Conservation (phyloP, 768 basidiomycete species). For the Trametes elegans region DNA sequence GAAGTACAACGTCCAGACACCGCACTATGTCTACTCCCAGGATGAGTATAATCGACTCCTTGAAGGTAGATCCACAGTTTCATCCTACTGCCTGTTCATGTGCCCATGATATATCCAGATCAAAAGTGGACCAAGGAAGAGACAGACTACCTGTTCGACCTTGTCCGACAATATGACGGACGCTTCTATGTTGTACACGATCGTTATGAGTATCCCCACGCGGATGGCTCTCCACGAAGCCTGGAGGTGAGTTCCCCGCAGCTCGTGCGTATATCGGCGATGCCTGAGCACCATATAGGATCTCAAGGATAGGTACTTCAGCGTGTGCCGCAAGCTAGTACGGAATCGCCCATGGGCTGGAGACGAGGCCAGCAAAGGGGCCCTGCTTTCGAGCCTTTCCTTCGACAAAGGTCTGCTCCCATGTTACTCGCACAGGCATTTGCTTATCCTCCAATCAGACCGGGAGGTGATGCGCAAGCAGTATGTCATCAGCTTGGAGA, state of each 20-base stretch:
- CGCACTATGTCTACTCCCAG: slow-evolving; percentile 69
- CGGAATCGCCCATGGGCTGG: slow-evolving; percentile 82
- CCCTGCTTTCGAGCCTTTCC: slow-evolving; percentile 65
- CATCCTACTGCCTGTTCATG: neutral
- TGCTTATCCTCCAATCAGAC: slow-evolving; percentile 41
- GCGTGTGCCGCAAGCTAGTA: slow-evolving; percentile 84
- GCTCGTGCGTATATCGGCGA: neutral
- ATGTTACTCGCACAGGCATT: neutral
- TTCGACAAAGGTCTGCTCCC: slow-evolving; percentile 81
- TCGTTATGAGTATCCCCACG: slow-evolving; percentile 76
- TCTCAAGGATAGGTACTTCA: slow-evolving; percentile 91
- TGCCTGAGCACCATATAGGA: slow-evolving; percentile 49
- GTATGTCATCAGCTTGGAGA: slow-evolving; percentile 84
- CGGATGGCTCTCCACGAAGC: slow-evolving; percentile 42
- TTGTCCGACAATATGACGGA: slow-evolving; percentile 79
- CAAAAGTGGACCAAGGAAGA: slow-evolving; percentile 89
- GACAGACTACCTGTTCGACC: slow-evolving; percentile 85
- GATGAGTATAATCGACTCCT: slow-evolving; percentile 86
- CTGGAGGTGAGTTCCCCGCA: slow-evolving; percentile 57
- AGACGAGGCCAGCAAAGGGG: slow-evolving; percentile 69
- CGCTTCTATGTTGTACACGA: slow-evolving; percentile 91
- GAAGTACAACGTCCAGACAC: slow-evolving; percentile 73
- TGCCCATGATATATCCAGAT: slow-evolving; percentile 42
- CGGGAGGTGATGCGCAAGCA: slow-evolving; percentile 87
- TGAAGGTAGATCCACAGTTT: slow-evolving; percentile 50